phyloP scores from a whole-genome alignment of 169 alveolate species.

The Plasmodium gallinaceum region DNA sequence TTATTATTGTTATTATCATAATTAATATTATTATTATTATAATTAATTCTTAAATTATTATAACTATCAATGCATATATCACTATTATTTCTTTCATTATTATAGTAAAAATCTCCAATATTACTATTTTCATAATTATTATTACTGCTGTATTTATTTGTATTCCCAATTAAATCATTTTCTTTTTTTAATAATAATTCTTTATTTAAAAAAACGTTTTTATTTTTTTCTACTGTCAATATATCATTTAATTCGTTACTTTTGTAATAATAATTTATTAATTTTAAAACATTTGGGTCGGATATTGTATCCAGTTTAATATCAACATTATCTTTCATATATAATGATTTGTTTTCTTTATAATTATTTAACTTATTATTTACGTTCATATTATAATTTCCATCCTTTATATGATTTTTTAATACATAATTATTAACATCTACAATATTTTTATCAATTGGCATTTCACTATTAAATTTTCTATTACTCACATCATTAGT shows the following conservation, averaged over 20 bases:
- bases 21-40: not conserved
- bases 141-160: not conserved
- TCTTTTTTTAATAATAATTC: not conserved
- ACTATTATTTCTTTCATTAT: not conserved
- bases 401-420: conserved; percentile 20
- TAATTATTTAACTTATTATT: conserved; percentile 14
- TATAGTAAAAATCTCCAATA: not conserved
- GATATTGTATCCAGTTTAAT: conserved; percentile 9
- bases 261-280: conserved; percentile 54
- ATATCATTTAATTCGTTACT: conserved; percentile 17
- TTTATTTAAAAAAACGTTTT: not conserved
- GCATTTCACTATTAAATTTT: conserved; percentile 1
- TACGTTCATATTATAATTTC: conserved; percentile 22
- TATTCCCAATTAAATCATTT: not conserved
- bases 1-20: conserved; percentile 1
- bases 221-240: conserved; percentile 17
- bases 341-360: conserved; percentile 21
- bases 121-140: not conserved
- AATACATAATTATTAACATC: conserved; percentile 12
- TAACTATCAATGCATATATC: not conserved
- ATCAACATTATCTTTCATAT: conserved; percentile 7
- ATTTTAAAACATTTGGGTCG: conserved; percentile 36
- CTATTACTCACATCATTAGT: not conserved
- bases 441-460: conserved; percentile 1
- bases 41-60: not conserved